phyloP scores from a whole-genome alignment of 2,329 filamentous ascomycete species.

The Neophaeococcomyces mojaviensis region DNA sequence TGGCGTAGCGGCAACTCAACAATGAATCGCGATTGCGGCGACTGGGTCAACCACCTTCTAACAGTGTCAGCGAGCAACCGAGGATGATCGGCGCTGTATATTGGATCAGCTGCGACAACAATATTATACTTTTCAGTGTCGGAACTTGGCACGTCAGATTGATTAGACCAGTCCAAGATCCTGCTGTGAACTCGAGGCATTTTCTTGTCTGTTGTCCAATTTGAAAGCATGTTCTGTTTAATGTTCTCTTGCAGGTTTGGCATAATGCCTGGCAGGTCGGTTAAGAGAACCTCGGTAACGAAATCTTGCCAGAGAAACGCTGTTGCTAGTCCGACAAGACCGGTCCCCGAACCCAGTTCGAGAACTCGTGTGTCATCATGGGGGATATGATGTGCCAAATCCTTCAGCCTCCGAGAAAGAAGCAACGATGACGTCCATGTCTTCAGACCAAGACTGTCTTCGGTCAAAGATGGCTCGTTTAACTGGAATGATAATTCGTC shows the following conservation, averaged over 20 bases:
- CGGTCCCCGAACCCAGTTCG: constrained; percentile 84
- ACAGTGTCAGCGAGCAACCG: constrained; percentile 65
- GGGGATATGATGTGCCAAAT: constrained; percentile 23
- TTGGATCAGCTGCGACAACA: constrained; percentile 74
- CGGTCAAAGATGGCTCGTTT: constrained; percentile 78
- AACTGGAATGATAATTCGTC: constrained; percentile 59
- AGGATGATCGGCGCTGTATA: constrained; percentile 83
- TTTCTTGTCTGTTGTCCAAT: constrained; percentile 17
- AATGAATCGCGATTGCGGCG: constrained; percentile 56
- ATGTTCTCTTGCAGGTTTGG: constrained; percentile 72
- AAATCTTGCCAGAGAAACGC: constrained; percentile 59
- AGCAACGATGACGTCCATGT: constrained; percentile 92
- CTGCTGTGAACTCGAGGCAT: constrained; percentile 39
- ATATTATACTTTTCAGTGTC: constrained; percentile 46
- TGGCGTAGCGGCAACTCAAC: constrained; percentile 77
- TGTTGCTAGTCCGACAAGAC: constrained; percentile 79
- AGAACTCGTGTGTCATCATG: constrained; percentile 40
- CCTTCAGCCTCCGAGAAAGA: constrained; percentile 62
- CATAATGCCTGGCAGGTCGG: constrained; percentile 77
- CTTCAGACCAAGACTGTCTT: constrained; percentile 83
- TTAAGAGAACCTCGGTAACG: constrained; percentile 65
- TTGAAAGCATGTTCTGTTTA: constrained; percentile 51
- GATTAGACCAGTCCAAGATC: constrained; percentile 62
- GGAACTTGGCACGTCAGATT: constrained; percentile 24
- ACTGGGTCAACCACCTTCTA: constrained; percentile 54